These are phyloP conservation scores for Paramecium pentaurelia DNA, from an alignment of 73 alveolate species.

Conservation along the genomic window DNA sequence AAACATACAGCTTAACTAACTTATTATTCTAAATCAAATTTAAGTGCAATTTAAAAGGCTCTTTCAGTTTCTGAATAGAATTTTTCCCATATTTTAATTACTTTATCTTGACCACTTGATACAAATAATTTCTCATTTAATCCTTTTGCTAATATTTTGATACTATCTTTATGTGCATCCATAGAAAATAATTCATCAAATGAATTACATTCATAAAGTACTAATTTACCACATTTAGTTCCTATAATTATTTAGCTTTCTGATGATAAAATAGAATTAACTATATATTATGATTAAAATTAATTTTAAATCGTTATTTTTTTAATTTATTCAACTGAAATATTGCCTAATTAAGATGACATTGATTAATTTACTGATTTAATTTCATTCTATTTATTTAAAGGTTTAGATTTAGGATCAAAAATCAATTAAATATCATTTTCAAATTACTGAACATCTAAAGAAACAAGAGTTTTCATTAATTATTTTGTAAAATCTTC, in stretches of 20 bases:
- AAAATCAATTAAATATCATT: neutral
- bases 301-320: neutral
- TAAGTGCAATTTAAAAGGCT: neutral
- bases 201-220: neutral
- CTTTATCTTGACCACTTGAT: neutral
- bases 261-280: neutral
- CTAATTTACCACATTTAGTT: neutral
- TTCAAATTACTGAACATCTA: neutral
- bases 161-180: slow-evolving; percentile 25
- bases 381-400: neutral
- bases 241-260: neutral
- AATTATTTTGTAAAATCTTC: neutral
- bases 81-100: neutral
- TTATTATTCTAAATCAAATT: neutral
- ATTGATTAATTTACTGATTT: neutral
- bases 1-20: slow-evolving; percentile 13
- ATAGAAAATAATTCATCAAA: neutral
- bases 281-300: neutral
- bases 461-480: neutral
- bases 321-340: neutral
- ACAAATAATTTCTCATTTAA: neutral
- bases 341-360: neutral
- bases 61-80: neutral
- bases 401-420: neutral
- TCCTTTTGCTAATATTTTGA: neutral